Base-by-base conservation (phyloP, 768 basidiomycete genomes). In the Agaricus blazei region DNA sequence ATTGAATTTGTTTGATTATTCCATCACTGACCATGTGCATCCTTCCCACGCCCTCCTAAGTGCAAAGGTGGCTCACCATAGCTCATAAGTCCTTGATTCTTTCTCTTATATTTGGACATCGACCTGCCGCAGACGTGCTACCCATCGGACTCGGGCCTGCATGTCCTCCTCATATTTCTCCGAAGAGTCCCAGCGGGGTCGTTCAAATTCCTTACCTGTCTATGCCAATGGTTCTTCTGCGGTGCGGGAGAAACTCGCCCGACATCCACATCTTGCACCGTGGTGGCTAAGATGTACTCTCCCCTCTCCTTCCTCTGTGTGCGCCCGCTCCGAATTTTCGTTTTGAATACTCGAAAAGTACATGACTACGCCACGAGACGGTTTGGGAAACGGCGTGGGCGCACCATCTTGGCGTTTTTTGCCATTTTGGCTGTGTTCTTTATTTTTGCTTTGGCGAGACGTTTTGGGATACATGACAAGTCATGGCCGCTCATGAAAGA, bases 201-300 rank as follows among this genome's bases (percentile, higher is more conserved):
- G 67, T 55, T 63, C 60, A 40, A 54, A 63, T 54, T 62, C 65
- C 24, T 68, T 72, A 34, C 72, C 70, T 28, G 60, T 71, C 47
- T 69, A 70, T 51, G 65, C 68, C 42, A 66, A 64, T 42, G 62
- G 63, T 51, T 81, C 82, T 43, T 76, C 84, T 50, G 80, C 83
- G 14, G 78, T 85, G 26, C 77, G 83, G 60, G 87, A 89, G 70
- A 89, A 89, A 51, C 66, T 64, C 55, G 66, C 64, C 14, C 61
- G 51, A 70, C 74, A 79, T 65, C 74, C 75, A 63, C 73, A 63
- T 57, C 72, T 62, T 62, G 61, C 69, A 5, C 73, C 82, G 14
- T 88, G 86, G 85, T 79, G 83, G 51, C 67, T 84, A 45, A 74
- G 80, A 31, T 62, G 88, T 44, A 78, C 78, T 38, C 59, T 90